Base-by-base conservation (phyloP, 2,329 filamentous ascomycete genomes). In the Sarocladium kiliense region DNA sequence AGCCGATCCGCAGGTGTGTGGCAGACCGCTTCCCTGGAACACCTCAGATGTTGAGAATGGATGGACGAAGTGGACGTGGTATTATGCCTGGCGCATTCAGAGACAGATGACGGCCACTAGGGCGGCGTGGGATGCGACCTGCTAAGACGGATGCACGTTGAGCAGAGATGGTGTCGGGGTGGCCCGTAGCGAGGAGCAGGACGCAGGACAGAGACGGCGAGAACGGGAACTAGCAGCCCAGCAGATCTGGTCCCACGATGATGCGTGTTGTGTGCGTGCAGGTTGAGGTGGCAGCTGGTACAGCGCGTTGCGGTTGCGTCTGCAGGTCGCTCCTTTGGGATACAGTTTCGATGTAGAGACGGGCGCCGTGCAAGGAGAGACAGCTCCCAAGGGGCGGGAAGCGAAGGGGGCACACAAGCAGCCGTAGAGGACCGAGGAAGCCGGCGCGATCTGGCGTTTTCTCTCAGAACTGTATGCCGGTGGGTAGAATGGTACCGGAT, bases 311-410 rank as follows among this genome's bases (percentile, higher is more conserved):
- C 55, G 55, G 54, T 54, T 57, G 61, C 57, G 60, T 66, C 67
- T 68, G 66, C 66, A 68, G 58, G 65, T 67, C 61, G 65, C 66
- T 68, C 60, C 58, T 67, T 68, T 66, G 21, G 64, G 66, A 18
- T 51, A 60, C 55, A 25, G 42, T 55, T 25, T 44, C 45, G 54
- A 54, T 54, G 56, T 54, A 53, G 44, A 39, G 25, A 42, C 53
- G 54, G 44, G 53, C 34, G 37, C 30, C 54, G 47, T 41, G 54
- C 39, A 16, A 53, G 55, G 54, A 50, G 32, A 32, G 34, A 14
- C 10, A 44, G 26, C 49, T 27, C 55, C 26, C n/a, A n/a, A 32
- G 25, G 25, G 47, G 37, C 19, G 12, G 53, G 23, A 44, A 45
- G 11, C 19, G 19, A 45, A 45, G 41, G n/a, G 6, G 36, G 36